Base-by-base conservation (phyloP, 257 asterid species). In the Solanum rostratum region DNA sequence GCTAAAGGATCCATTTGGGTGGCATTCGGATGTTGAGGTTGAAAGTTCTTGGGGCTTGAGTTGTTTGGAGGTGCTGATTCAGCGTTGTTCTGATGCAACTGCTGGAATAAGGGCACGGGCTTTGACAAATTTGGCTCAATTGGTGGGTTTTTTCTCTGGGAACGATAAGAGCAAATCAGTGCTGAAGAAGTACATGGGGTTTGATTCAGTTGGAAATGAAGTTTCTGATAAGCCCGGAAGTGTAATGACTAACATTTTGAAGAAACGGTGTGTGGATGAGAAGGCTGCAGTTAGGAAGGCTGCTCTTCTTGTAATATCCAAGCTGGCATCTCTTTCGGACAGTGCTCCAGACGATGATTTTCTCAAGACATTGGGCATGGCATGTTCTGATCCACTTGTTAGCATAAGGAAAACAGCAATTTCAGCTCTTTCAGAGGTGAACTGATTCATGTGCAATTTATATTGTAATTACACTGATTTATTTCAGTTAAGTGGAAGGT, bases 221-320 rank as follows among this genome's bases (percentile, higher is more conserved):
- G 89, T 89, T 50, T 84, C 84, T 11, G 62, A 79, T 33, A 63
- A 43, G 41, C 30, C 24, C 16, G 86, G 57, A 59, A 85, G 87
- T 83, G 89, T 91, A 84, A 84, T 95, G 71, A 91, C 85, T 89
- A 88, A 83, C 65, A 88, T 93, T 87, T 84, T 96, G 85, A 91
- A 85, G 86, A 88, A 85, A 71, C 88, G 98, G 65, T 93, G 97
- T 88, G 86, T 86, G 91, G 99, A 96, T 85, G 98, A 95, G 89
- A 96, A 95, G 88, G 96, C 99, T 82, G 98, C 97, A 79, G 99
- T 96, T n/a, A 86, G 98, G 83, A 96, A 93, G 92, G 98, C 98
- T 76, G 94, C 98, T 69, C 98, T 96, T 84, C 80, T 92, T 76
- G 89, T 96, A 70, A 89, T 92, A 87, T 96, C 98, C 79, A 96